Percentiles rank a stretch among this genome's conserved stretches.
phyloP scores from a whole-genome alignment of 192 early-diverging fungal species.

The Linnemannia zychae region DNA sequence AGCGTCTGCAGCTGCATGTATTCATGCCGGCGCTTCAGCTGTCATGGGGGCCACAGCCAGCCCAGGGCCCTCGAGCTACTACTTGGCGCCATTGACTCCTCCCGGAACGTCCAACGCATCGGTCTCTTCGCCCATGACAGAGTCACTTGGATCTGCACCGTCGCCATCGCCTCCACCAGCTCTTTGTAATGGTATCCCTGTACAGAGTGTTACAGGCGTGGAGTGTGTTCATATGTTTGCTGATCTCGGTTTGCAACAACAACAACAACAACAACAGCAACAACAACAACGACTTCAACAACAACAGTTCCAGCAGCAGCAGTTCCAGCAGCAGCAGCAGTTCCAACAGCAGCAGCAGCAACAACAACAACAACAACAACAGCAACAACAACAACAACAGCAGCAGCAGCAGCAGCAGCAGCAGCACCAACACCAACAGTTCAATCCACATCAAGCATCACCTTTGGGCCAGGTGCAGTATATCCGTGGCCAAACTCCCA shows the following conservation, averaged over 20 bases:
- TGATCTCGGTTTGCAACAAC: neutral
- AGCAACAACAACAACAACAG: slow-evolving; percentile 12
- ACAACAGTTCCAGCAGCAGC: slow-evolving; percentile 12
- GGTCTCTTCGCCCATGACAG: slow-evolving; percentile 35
- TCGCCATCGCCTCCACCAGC: slow-evolving; percentile 47
- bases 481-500: neutral
- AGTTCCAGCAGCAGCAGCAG: neutral
- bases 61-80: slow-evolving; percentile 29
- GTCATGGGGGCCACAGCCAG: slow-evolving; percentile 15
- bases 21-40: slow-evolving; percentile 28
- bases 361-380: slow-evolving; percentile 3
- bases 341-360: slow-evolving; percentile 14
- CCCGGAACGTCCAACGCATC: slow-evolving; percentile 43
- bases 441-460: neutral
- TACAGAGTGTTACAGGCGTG: neutral
- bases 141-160: slow-evolving; percentile 42
- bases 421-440: slow-evolving; percentile 16
- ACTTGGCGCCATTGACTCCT: slow-evolving; percentile 47
- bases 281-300: slow-evolving; percentile 7
- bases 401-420: slow-evolving; percentile 11
- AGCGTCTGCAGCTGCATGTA: slow-evolving; percentile 25
- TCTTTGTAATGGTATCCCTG: neutral
- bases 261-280: slow-evolving; percentile 16
- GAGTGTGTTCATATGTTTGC: neutral
- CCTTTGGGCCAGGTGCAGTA: slow-evolving; percentile 8